Percentiles rank a stretch among this genome's conserved stretches.
Evolutionary conservation across 306 rosid genomes (phyloP).

Genomic region (Rubus idaeus): DNA sequence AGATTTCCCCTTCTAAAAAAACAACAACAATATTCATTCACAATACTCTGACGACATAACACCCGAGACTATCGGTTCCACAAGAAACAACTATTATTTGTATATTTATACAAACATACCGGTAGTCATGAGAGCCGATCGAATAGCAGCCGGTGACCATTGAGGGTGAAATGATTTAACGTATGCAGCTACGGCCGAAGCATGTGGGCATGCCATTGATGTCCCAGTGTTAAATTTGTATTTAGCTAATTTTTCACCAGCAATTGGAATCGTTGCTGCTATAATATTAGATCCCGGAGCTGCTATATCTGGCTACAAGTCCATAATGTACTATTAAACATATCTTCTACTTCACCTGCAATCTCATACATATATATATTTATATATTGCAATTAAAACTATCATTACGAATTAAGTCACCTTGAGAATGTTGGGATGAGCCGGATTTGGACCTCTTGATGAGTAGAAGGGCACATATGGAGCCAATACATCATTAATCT

Average conservation of each 20-base stretch:
- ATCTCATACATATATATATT: too few species aligned
- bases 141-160: conserved; percentile 55
- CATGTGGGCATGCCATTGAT: conserved; percentile 67
- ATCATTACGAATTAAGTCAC: neutral
- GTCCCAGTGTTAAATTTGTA: conserved; percentile 19
- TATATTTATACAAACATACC: conserved; percentile 19
- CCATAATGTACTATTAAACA: too few species aligned
- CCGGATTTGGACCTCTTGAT: conserved; percentile 58
- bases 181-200: conserved; percentile 38
- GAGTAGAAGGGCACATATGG: conserved; percentile 42
- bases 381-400: too few species aligned
- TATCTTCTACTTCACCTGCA: too few species aligned
- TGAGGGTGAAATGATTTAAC: conserved; percentile 50
- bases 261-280: conserved; percentile 38
- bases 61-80: too few species aligned
- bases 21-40: too few species aligned
- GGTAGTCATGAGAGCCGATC: conserved; percentile 48
- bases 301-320: conserved; percentile 43
- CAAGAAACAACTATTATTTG: neutral
- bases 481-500: conserved; percentile 22
- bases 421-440: conserved; percentile 39
- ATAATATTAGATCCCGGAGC: conserved; percentile 47
- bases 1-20: too few species aligned
- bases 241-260: neutral
- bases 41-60: too few species aligned